Conservation (phyloP, 2,329 filamentous ascomycete species). For the Hawksworthiomyces lignivorus region DNA sequence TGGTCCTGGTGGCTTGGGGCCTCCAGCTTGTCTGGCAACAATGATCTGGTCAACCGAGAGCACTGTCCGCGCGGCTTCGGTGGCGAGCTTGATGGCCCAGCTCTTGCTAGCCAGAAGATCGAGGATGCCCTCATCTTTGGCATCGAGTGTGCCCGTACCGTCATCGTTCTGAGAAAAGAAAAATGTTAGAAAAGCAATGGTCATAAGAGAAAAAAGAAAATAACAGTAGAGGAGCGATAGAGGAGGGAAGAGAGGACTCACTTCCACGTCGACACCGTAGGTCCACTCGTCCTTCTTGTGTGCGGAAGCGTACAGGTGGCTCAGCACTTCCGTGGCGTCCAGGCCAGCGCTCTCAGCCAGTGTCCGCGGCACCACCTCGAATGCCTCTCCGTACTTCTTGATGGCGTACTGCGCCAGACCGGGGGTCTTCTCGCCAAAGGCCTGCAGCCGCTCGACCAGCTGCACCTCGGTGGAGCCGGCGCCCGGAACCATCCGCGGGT, state of each 20-base stretch:
- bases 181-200: not conserved
- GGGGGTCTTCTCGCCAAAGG: constrained; percentile 84
- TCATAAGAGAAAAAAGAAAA: not conserved
- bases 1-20: constrained; percentile 90
- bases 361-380: constrained; percentile 91
- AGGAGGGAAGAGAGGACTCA: constrained; percentile 29
- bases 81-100: constrained; percentile 96
- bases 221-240: too few relatives aligned
- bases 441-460: constrained; percentile 84
- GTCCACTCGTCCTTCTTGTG: constrained; percentile 86
- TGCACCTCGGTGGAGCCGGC: constrained; percentile 93
- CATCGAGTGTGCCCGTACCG: constrained; percentile 73
- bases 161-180: constrained; percentile 56
- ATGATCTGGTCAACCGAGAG: constrained; percentile 98
- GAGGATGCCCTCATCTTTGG: constrained; percentile 79
- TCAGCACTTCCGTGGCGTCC: constrained; percentile 94
- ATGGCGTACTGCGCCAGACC: constrained; percentile 94
- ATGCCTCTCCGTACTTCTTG: constrained; percentile 94
- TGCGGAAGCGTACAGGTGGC: constrained; percentile 83
- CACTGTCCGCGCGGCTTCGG: constrained; percentile 87
- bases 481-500: constrained; percentile 82
- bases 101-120: constrained; percentile 88
- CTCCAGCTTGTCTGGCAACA: constrained; percentile 92
- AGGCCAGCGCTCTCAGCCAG: constrained; percentile 91
- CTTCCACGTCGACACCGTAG: constrained; percentile 89